Conservation (phyloP, 345 rosid species). For the Ailanthus altissimus region DNA sequence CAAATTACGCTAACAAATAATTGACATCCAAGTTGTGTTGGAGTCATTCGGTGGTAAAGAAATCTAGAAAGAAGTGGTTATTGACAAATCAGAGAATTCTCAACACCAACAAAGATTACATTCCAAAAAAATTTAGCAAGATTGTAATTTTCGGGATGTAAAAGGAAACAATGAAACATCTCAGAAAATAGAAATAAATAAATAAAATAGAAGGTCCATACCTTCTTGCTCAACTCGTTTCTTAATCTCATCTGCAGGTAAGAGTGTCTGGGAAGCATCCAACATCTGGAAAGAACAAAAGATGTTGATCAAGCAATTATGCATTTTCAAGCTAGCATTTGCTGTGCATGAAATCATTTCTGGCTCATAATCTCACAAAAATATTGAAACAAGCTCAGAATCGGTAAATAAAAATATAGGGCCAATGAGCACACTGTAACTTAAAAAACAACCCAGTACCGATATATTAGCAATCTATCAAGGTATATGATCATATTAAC, state of each 20-base stretch:
- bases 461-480: not conserved
- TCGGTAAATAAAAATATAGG: not conserved
- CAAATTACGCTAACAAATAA: not conserved
- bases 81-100: not conserved
- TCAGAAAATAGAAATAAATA: not conserved
- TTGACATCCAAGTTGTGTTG: not conserved
- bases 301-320: not conserved
- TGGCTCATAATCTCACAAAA: not conserved
- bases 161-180: not conserved
- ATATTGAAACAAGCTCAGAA: not conserved
- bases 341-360: not conserved
- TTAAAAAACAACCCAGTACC: not conserved
- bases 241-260: slow-evolving; percentile 78
- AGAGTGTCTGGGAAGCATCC: slow-evolving; percentile 76
- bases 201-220: slow-evolving; percentile 27
- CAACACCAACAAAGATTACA: not conserved
- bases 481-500: not conserved
- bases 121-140: not conserved
- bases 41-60: not conserved
- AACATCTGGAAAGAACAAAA: slow-evolving; percentile 60
- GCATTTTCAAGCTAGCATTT: not conserved
- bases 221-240: slow-evolving; percentile 87
- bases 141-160: not conserved
- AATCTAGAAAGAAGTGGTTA: not conserved
- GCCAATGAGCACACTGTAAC: not conserved